Conservation (phyloP, 139 green algal species). For the Gonium pectorale region DNA sequence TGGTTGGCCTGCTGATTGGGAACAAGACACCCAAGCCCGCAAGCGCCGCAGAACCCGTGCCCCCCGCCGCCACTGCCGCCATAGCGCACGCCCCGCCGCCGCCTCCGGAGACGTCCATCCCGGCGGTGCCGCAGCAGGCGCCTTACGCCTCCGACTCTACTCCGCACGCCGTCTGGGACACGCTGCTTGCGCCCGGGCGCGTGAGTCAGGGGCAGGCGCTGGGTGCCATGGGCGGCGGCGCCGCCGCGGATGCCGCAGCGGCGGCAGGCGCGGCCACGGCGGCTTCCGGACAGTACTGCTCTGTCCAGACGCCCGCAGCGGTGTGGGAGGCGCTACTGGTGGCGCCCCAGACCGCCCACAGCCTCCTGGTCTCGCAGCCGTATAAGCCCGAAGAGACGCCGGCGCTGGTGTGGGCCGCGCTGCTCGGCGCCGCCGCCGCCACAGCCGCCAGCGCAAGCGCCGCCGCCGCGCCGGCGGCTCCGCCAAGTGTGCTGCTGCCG, state of each 20-base stretch:
- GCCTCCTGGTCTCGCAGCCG: background rate
- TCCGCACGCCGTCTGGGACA: background rate
- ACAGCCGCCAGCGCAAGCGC: background rate
- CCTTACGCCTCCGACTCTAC: background rate
- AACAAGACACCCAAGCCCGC: background rate
- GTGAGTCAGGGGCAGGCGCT: background rate
- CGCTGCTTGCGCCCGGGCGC: background rate
- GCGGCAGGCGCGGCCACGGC: background rate
- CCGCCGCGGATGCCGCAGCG: background rate
- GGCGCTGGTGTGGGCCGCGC: background rate
- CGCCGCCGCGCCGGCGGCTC: background rate
- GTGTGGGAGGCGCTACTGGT: slow-evolving; percentile 15
- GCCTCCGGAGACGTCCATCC: background rate
- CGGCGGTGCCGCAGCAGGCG: background rate
- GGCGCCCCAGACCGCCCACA: background rate
- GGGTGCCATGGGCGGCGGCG: background rate
- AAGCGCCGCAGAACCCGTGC: background rate
- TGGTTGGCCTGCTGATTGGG: background rate
- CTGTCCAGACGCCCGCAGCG: background rate
- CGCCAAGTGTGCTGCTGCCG: background rate
- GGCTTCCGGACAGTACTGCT: background rate
- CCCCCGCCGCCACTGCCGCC: background rate
- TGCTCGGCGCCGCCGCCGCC: slow-evolving; percentile 8
- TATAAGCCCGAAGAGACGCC: background rate
- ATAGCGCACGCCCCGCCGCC: background rate